Percentiles rank a stretch among this genome's conserved stretches.
These are phyloP conservation scores for Fraxinus paxiana DNA, from an alignment of 305 asterid species.

Conservation along the genomic window DNA sequence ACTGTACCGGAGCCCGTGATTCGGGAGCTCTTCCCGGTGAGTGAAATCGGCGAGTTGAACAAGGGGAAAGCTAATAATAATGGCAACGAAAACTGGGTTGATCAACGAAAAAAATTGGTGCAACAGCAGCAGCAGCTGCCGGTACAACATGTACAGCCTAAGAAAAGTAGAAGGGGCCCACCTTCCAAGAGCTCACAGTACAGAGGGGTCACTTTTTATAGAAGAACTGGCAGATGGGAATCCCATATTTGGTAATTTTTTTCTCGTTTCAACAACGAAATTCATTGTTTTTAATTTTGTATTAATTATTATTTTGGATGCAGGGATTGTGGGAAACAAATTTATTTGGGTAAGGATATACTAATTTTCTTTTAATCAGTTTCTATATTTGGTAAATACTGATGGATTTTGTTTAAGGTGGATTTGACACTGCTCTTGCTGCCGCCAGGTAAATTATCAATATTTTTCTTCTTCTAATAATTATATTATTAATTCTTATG, in stretches of 20 bases:
- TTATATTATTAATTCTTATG: neutral
- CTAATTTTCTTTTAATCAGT: neutral
- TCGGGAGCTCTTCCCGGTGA: conserved; percentile 58
- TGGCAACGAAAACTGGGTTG: conserved; percentile 14
- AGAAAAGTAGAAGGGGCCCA: conserved; percentile 79
- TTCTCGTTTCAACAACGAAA: neutral
- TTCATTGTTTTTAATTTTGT: neutral
- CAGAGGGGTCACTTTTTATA: conserved; percentile 78
- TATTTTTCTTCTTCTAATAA: neutral
- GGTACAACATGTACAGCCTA: conserved; percentile 38
- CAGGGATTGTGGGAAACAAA: conserved; percentile 93
- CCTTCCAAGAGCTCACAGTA: conserved; percentile 78
- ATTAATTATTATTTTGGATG: conserved; percentile 19
- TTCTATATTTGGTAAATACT: conserved; percentile 19
- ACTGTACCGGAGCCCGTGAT: conserved; percentile 43
- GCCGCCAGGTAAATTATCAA: conserved; percentile 47
- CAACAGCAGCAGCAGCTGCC: conserved; percentile 29
- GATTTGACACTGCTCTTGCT: conserved; percentile 68
- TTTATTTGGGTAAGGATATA: conserved; percentile 57
- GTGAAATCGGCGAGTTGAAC: conserved; percentile 30
- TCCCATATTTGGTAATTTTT: conserved; percentile 61
- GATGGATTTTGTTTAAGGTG: conserved; percentile 44
- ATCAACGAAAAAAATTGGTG: conserved; percentile 18
- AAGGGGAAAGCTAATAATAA: conserved; percentile 17
- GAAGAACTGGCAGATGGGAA: conserved; percentile 92